A percentile compares a stretch with the other conserved stretches of the same genome.
Conservation (phyloP, 2,329 filamentous ascomycete genomes). For the Phoma sp. region DNA sequence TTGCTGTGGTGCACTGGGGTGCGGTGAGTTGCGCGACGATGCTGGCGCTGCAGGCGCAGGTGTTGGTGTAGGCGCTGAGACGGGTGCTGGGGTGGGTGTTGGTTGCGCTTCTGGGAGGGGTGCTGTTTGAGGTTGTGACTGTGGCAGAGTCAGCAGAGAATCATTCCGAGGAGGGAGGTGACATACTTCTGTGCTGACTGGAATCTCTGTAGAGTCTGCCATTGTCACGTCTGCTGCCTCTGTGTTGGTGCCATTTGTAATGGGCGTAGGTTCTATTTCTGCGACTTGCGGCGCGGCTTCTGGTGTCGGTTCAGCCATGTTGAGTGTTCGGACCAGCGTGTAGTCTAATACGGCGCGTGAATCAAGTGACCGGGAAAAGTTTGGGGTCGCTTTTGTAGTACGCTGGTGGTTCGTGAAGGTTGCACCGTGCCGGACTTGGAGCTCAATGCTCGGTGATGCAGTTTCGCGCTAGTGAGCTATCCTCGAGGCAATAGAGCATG, state of each 20-base stretch:
- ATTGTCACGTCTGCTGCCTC: constrained; percentile 40
- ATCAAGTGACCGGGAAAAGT: background rate
- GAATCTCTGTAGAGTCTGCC: constrained; percentile 28
- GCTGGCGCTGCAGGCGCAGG: constrained; percentile 25
- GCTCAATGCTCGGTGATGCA: constrained; percentile 29
- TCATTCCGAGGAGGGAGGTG: background rate
- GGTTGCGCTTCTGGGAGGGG: constrained; percentile 3
- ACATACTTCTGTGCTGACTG: constrained; percentile 16
- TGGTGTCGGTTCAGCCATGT: constrained; percentile 30
- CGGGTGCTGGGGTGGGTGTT: constrained; percentile 13
- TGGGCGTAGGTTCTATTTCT: constrained; percentile 25
- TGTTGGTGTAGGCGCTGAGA: constrained; percentile 16
- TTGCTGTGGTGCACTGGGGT: constrained; percentile 36
- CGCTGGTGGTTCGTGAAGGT: constrained; percentile 5
- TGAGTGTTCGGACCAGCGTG: background rate
- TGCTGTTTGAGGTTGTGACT: constrained; percentile 19
- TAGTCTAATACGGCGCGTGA: background rate
- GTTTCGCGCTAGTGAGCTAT: constrained; percentile 5
- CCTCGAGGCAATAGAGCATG: background rate
- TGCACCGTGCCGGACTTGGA: constrained; percentile 13
- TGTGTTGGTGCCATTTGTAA: constrained; percentile 29
- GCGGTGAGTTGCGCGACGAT: constrained; percentile 46
- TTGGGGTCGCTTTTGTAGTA: background rate
- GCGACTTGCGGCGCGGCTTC: constrained; percentile 23
- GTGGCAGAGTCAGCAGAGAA: background rate